phyloP scores from a whole-genome alignment of 345 rosid genomes.

The Turritis glabra region DNA sequence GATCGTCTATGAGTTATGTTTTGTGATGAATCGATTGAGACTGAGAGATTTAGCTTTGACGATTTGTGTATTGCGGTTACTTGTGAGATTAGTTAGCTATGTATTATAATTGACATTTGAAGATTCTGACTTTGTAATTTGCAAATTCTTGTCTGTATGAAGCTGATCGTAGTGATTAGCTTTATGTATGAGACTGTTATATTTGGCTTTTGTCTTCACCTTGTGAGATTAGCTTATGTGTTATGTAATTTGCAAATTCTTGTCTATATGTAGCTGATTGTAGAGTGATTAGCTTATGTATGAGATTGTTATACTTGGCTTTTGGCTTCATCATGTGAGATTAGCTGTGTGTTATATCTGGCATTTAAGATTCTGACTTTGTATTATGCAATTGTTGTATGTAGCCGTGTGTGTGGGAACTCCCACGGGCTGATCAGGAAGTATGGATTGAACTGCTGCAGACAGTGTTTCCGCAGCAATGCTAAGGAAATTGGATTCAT shows the following conservation, averaged over 20 bases:
- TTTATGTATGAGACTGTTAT: background rate
- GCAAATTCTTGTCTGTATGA: background rate
- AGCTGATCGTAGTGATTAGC: background rate
- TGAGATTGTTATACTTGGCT: background rate
- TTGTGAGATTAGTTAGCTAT: background rate
- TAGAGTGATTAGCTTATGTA: background rate
- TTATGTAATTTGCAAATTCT: background rate
- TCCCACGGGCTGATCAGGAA: slow-evolving; percentile 43
- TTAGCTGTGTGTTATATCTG: background rate
- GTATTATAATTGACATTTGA: background rate
- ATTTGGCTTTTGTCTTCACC: background rate
- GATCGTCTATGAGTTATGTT: background rate
- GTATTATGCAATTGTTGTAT: background rate
- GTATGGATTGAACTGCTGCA: slow-evolving; percentile 42
- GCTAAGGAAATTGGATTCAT: slow-evolving; percentile 48
- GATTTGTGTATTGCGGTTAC: background rate
- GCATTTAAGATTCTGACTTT: background rate
- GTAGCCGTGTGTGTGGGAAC: slow-evolving; percentile 44
- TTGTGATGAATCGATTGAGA: background rate
- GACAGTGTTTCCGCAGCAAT: slow-evolving; percentile 1
- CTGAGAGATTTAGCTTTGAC: background rate
- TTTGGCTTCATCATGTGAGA: background rate
- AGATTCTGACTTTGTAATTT: background rate
- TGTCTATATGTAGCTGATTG: background rate
- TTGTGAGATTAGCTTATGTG: background rate